Conservation (phyloP, 148 eudicot genomes). For the Vaccinium macrocarpon region DNA sequence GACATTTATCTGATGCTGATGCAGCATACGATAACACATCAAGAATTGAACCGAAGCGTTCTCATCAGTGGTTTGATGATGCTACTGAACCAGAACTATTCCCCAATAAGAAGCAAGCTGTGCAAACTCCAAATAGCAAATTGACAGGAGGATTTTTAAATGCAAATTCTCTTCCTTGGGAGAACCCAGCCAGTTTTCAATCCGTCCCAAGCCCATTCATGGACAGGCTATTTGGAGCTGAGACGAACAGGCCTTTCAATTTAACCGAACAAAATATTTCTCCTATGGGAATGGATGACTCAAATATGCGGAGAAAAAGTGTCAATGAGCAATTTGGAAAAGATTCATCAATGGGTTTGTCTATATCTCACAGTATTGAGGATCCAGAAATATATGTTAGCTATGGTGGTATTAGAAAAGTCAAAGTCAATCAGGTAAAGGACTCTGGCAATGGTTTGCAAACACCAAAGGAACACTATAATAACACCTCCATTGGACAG, state of each 20-base stretch:
- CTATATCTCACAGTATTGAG: conserved; percentile 38
- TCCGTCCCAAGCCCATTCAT: conserved; percentile 41
- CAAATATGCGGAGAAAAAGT: conserved; percentile 21
- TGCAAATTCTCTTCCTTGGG: conserved; percentile 36
- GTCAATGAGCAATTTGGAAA: conserved; percentile 32
- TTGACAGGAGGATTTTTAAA: conserved; percentile 23
- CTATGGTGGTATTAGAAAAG: conserved; percentile 48
- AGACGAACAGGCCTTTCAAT: conserved; percentile 23
- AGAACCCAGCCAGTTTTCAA: conserved; percentile 31
- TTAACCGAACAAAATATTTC: conserved; percentile 22
- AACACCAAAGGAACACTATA: conserved; percentile 18
- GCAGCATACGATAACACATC: conserved; percentile 34
- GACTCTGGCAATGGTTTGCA: conserved; percentile 32
- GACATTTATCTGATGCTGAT: conserved; percentile 32
- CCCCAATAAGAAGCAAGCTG: conserved; percentile 52
- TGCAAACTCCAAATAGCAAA: conserved; percentile 31
- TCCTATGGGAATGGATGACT: conserved; percentile 24
- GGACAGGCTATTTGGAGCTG: conserved; percentile 45
- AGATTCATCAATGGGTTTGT: conserved; percentile 39
- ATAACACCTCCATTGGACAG: conserved; percentile 23
- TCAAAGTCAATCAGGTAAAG: conserved; percentile 53
- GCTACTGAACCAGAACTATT: conserved; percentile 41
- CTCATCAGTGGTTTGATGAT: conserved; percentile 47
- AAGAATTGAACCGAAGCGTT: conserved; percentile 39
- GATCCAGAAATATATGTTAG: conserved; percentile 36